A percentile compares a stretch with the other conserved stretches of the same genome.
phyloP scores from a whole-genome alignment of 2,329 filamentous ascomycete species.

The Ophiostoma pallidulum region DNA sequence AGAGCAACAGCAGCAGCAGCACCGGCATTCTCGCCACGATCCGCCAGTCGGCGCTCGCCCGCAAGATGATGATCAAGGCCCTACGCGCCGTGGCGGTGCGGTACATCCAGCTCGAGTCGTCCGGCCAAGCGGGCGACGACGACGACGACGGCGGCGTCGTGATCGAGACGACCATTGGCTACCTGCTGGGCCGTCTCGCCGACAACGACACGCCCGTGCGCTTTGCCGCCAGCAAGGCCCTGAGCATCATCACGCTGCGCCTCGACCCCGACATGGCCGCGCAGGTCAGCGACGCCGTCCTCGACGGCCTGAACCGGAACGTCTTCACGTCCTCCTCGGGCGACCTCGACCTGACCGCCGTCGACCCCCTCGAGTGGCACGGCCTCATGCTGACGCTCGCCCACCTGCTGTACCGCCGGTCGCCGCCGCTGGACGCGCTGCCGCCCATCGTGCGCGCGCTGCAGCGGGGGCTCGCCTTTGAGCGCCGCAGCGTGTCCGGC shows the following conservation, averaged over 20 bases:
- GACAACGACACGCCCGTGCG: conserved; percentile 90
- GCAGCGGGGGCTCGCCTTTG: conserved; percentile 73
- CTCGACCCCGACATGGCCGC: conserved; percentile 71
- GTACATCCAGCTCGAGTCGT: conserved; percentile 41
- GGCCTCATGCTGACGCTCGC: conserved; percentile 80
- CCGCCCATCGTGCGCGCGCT: conserved; percentile 67
- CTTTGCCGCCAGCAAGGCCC: conserved; percentile 82
- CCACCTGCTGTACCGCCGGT: conserved; percentile 76
- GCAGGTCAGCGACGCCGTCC: conserved; percentile 78
- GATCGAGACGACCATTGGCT: conserved; percentile 76
- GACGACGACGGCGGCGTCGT: conserved; percentile 50
- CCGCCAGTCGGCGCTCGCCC: conserved; percentile 64
- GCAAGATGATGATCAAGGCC: conserved; percentile 80
- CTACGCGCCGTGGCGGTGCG: conserved; percentile 59
- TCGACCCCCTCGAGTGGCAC: conserved; percentile 83
- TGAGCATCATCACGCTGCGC: conserved; percentile 77
- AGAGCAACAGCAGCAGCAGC: conserved; percentile 15
- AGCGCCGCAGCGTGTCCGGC: conserved; percentile 80
- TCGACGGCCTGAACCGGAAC: conserved; percentile 56
- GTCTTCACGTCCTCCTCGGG: conserved; percentile 35
- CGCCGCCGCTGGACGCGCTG: conserved; percentile 62
- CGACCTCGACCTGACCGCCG: conserved; percentile 56
- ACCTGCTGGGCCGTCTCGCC: conserved; percentile 65
- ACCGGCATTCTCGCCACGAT: conserved; percentile 41
- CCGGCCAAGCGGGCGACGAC: conserved; percentile 40